A percentile compares a stretch with the other conserved stretches of the same genome.
Conservation (phyloP, 2,329 filamentous ascomycete genomes). For the Xylaria multiplex region DNA sequence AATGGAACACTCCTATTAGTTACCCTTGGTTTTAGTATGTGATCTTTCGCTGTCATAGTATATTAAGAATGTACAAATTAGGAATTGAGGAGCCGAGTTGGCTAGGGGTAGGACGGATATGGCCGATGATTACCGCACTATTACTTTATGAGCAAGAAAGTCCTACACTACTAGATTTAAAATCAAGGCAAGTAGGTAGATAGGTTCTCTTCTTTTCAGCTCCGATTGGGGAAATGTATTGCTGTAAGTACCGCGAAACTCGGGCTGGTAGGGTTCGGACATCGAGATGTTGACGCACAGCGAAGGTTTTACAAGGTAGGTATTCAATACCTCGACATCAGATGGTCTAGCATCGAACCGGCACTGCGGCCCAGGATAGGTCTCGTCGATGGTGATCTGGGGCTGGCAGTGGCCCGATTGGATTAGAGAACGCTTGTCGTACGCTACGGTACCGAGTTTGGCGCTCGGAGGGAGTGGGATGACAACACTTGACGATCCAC, state of each 20-base stretch:
- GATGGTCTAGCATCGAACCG: slow-evolving; percentile 10
- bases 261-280: slow-evolving; percentile 5
- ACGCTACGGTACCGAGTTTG: slow-evolving; percentile 27
- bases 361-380: slow-evolving; percentile 10
- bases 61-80: not conserved
- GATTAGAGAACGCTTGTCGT: slow-evolving; percentile 10
- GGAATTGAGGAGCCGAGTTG: not conserved
- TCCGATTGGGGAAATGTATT: not conserved
- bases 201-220: slow-evolving; percentile 8
- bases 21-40: slow-evolving; percentile 9
- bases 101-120: not conserved
- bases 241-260: not conserved
- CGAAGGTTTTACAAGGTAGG: slow-evolving; percentile 1
- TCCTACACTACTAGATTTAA: not conserved
- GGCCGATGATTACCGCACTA: not conserved
- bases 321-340: no score
- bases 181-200: not conserved
- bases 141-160: not conserved
- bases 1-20: slow-evolving; percentile 4
- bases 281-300: slow-evolving; percentile 15
- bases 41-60: not conserved
- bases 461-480: slow-evolving; percentile 19
- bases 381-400: slow-evolving; percentile 14
- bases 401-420: slow-evolving; percentile 35
- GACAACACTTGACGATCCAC: slow-evolving; percentile 10